These are phyloP conservation scores for Pelargonium nanum DNA, from an alignment of 345 rosid species.

Conservation along the genomic window DNA sequence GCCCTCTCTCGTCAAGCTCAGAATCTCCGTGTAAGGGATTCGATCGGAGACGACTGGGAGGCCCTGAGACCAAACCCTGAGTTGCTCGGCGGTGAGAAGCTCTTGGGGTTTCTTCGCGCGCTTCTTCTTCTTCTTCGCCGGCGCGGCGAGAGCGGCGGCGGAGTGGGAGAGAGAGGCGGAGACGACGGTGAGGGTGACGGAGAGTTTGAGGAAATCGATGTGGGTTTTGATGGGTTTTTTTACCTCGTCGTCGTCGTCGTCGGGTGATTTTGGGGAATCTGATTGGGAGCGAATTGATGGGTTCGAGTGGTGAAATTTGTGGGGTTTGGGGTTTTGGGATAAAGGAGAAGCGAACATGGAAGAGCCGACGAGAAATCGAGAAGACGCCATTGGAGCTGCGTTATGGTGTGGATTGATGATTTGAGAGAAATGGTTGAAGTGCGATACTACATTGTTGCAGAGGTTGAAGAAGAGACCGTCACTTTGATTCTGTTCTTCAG, in stretches of 20 bases:
- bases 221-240: constrained; percentile 21
- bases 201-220: constrained; percentile 43
- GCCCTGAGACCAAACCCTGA: constrained; percentile 59
- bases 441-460: no score
- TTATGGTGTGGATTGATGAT: no score
- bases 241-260: constrained; percentile 15
- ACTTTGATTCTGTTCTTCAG: no score
- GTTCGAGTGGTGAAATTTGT: no score
- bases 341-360: no score
- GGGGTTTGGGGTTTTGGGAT: no score
- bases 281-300: no score
- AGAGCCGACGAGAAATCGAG: no score
- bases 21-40: constrained; percentile 62
- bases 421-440: no score
- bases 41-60: constrained; percentile 54
- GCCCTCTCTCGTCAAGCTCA: constrained; percentile 45
- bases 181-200: constrained; percentile 60
- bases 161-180: constrained; percentile 46
- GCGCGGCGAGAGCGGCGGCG: constrained; percentile 30
- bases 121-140: constrained; percentile 41
- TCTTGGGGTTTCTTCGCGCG: constrained; percentile 46
- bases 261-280: no score
- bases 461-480: no score
- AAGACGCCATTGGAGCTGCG: no score
- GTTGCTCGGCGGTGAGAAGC: constrained; percentile 57